These are phyloP conservation scores for Apiotrichum veenhuisii DNA, from an alignment of 1,284 basidiomycete genomes.

Conservation along the genomic window DNA sequence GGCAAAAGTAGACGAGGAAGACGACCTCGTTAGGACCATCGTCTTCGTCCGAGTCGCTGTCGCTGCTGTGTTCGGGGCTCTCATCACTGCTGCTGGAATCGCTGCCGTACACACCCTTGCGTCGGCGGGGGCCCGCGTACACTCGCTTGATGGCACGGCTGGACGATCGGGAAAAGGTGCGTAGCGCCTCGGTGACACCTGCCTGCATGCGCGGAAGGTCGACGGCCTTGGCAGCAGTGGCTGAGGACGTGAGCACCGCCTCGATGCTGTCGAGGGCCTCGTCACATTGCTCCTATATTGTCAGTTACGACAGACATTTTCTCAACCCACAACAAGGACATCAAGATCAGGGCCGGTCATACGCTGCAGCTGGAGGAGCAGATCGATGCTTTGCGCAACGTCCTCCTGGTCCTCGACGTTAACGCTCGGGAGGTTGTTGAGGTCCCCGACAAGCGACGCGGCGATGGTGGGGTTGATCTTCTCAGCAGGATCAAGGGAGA, in stretches of 20 bases:
- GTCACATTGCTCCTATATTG: slow-evolving; percentile 33
- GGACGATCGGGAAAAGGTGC: slow-evolving; percentile 61
- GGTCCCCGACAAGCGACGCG: slow-evolving; percentile 45
- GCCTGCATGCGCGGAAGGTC: slow-evolving; percentile 64
- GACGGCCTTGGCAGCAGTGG: slow-evolving; percentile 7
- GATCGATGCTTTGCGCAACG: slow-evolving; percentile 63
- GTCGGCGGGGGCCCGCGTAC: slow-evolving; percentile 56
- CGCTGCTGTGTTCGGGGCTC: slow-evolving; percentile 19
- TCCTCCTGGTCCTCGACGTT: slow-evolving; percentile 48
- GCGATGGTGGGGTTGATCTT: slow-evolving; percentile 18
- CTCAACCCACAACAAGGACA: slow-evolving; percentile 63
- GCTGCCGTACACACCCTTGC: slow-evolving; percentile 26
- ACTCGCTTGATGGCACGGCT: slow-evolving; percentile 74
- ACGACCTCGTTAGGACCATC: slow-evolving; percentile 55
- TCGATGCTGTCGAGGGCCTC: slow-evolving; percentile 44
- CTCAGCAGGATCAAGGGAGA: slow-evolving; percentile 44
- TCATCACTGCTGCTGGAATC: slow-evolving; percentile 18
- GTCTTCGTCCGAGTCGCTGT: slow-evolving; percentile 11
- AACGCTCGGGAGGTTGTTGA: slow-evolving; percentile 46
- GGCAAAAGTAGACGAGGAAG: slow-evolving; percentile 87
- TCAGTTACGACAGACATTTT: not conserved
- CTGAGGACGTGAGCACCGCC: slow-evolving; percentile 22
- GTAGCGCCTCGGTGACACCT: slow-evolving; percentile 64
- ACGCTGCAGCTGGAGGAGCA: slow-evolving; percentile 79
- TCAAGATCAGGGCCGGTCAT: slow-evolving; percentile 75